A percentile compares a stretch with the other conserved stretches of the same genome.
Evolutionary conservation across 352 stramenopile species (phyloP).

Genomic region (Stramenopiles sp.): DNA sequence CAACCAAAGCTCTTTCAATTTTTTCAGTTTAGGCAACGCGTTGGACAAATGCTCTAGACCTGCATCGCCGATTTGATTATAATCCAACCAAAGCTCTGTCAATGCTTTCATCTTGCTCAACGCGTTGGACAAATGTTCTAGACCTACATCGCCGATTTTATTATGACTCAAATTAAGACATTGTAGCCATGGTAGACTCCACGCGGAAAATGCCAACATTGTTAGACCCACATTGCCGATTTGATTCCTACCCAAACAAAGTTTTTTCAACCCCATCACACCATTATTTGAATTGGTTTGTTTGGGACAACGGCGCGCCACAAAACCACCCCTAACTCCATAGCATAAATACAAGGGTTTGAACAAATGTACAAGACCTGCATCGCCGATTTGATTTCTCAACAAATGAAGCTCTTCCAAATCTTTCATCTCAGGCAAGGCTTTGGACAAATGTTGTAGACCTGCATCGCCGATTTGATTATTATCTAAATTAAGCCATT

Average conservation of each 20-base stretch:
- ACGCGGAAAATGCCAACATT: too few species aligned
- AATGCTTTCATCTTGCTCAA: not conserved
- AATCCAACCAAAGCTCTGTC: not conserved
- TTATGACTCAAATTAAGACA: not conserved
- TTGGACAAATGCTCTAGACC: not conserved
- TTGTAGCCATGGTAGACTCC: too few species aligned
- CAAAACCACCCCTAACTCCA: too few species aligned
- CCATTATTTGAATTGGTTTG: too few species aligned
- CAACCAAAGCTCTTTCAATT: not conserved
- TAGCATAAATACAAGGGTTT: too few species aligned
- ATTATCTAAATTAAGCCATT: not conserved
- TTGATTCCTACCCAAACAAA: not conserved
- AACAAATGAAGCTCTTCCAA: not conserved
- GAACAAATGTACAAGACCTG: not conserved
- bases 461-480: not conserved
- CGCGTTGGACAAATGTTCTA: not conserved
- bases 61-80: not conserved
- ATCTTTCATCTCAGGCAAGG: not conserved
- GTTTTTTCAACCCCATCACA: not conserved
- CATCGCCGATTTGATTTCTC: not conserved
- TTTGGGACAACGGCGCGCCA: too few species aligned
- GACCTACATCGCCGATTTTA: not conserved
- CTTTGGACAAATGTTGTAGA: not conserved
- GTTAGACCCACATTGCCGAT: too few species aligned
- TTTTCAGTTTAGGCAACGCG: not conserved